Percentiles rank a stretch among this genome's conserved stretches.
Conservation (phyloP, 441 rosid species). For the Aquilaria agallochum region DNA sequence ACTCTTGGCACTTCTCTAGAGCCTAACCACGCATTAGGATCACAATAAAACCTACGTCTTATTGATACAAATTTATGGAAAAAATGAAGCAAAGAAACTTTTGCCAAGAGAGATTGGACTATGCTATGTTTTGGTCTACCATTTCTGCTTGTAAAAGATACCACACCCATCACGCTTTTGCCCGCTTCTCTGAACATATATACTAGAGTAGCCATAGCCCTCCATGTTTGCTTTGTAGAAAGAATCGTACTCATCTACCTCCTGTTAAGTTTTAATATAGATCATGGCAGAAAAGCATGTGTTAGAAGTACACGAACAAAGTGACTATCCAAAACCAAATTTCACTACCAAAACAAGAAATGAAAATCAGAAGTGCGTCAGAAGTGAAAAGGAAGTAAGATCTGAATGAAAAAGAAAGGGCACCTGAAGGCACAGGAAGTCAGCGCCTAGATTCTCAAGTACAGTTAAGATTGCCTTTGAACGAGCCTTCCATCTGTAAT, state of each 20-base stretch:
- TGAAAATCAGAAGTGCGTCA: background rate
- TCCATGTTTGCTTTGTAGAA: slow-evolving; percentile 67
- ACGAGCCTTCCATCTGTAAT: slow-evolving; percentile 83
- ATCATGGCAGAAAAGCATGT: slow-evolving; percentile 7
- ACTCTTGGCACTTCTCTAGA: no score
- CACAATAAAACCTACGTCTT: no score
- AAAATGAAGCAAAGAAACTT: background rate
- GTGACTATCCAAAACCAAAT: no score
- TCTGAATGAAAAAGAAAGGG: background rate
- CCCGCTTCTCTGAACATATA: slow-evolving; percentile 81
- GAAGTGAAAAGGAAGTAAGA: background rate
- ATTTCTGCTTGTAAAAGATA: slow-evolving; percentile 66
- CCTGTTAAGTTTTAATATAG: slow-evolving; percentile 43
- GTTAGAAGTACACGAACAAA: background rate
- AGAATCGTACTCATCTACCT: slow-evolving; percentile 77
- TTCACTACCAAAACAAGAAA: background rate
- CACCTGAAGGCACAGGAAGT: slow-evolving; percentile 92
- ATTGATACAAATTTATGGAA: no score
- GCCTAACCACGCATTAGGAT: no score
- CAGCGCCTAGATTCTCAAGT: slow-evolving; percentile 55
- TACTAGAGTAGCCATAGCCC: slow-evolving; percentile 61
- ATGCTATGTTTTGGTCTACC: slow-evolving; percentile 36
- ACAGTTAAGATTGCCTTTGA: slow-evolving; percentile 65
- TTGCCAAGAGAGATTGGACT: no score
- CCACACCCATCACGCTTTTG: slow-evolving; percentile 93